These are phyloP conservation scores for Candida morakotiae DNA, from an alignment of 805 yeast species.

Conservation along the genomic window DNA sequence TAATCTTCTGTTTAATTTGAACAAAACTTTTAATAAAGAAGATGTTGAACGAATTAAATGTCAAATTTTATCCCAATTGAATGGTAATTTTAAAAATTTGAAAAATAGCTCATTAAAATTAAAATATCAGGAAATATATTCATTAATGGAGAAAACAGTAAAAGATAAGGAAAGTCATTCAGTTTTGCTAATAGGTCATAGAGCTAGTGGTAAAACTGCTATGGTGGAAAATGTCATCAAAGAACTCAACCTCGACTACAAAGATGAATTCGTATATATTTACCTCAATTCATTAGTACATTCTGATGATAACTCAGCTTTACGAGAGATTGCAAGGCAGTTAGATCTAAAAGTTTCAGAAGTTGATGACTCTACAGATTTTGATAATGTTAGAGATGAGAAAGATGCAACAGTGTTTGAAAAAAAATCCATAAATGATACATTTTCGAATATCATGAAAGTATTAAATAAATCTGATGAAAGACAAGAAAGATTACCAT, in stretches of 20 bases:
- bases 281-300: conserved; percentile 69
- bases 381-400: conserved; percentile 11
- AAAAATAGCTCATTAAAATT: conserved; percentile 14
- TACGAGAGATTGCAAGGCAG: conserved; percentile 83
- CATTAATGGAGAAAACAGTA: conserved; percentile 61
- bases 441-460: conserved; percentile 55
- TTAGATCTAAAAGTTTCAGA: conserved; percentile 44
- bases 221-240: conserved; percentile 55
- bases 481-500: conserved; percentile 40
- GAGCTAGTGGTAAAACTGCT: conserved; percentile 71
- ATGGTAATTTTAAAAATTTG: conserved; percentile 15
- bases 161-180: conserved; percentile 76
- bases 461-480: conserved; percentile 41
- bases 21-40: too few species aligned
- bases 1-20: too few species aligned
- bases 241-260: conserved; percentile 35
- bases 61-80: conserved; percentile 19
- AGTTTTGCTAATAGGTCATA: conserved; percentile 72
- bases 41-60: conserved; percentile 15
- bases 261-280: conserved; percentile 57
- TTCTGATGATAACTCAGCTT: conserved; percentile 70
- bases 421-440: conserved; percentile 52
- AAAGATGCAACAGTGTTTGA: conserved; percentile 27
- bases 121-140: conserved; percentile 48
- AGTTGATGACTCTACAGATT: neutral